These are phyloP conservation scores for Aquilaria agallochum DNA, from an alignment of 441 rosid species.

Conservation along the genomic window DNA sequence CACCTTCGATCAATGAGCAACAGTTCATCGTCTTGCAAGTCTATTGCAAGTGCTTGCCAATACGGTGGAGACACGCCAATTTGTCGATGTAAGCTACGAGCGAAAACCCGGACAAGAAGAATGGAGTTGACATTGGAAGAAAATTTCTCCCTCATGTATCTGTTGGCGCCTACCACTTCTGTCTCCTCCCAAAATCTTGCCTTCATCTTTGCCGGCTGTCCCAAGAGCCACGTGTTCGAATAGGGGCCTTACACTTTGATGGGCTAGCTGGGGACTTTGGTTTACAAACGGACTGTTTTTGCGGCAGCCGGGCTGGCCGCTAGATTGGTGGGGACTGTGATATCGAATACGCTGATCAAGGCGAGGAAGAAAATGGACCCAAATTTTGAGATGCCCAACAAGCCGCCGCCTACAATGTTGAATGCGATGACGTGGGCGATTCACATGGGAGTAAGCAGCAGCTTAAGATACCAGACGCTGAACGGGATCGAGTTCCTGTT, in stretches of 20 bases:
- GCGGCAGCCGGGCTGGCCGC: slow-evolving; percentile 94
- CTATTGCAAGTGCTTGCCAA: no score
- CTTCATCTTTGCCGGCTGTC: slow-evolving; percentile 65
- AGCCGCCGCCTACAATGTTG: slow-evolving; percentile 84
- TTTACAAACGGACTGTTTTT: slow-evolving; percentile 72
- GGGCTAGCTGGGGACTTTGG: slow-evolving; percentile 66
- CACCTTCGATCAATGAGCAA: no score
- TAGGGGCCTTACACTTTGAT: slow-evolving; percentile 45
- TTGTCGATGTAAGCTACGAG: no score
- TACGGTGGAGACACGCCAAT: no score
- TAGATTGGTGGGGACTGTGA: slow-evolving; percentile 79
- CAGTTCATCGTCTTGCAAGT: no score
- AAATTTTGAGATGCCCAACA: slow-evolving; percentile 76
- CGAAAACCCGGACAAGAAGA: no score
- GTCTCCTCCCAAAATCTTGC: slow-evolving; percentile 48
- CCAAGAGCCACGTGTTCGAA: slow-evolving; percentile 85
- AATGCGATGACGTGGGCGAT: slow-evolving; percentile 88
- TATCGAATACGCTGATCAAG: slow-evolving; percentile 78
- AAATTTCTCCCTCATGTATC: slow-evolving; percentile 91
- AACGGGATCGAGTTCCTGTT: slow-evolving; percentile 53
- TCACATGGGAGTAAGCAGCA: slow-evolving; percentile 95
- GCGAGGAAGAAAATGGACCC: slow-evolving; percentile 98
- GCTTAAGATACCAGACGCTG: slow-evolving; percentile 85
- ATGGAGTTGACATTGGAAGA: no score
- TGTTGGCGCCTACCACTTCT: slow-evolving; percentile 68